Base-by-base conservation (phyloP, 176 grass and related monocot genomes). In the Oryza australiensis region DNA sequence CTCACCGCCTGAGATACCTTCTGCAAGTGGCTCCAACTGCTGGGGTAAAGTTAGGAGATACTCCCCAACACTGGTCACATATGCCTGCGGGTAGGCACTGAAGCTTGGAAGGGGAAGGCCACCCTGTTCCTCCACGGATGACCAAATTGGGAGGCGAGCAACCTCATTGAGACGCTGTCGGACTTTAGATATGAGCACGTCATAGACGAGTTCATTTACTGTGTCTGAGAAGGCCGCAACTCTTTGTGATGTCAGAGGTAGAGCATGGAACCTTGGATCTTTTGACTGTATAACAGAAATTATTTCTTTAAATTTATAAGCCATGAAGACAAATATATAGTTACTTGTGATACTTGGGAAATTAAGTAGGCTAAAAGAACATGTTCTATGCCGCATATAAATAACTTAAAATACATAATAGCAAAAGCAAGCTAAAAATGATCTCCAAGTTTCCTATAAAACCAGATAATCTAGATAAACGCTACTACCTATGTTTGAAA, bases 21-120 rank as follows among this genome's bases (percentile, higher is more conserved):
- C 97, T 64, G 91, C 87, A 6, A 99, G 85, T 72, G 97, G 97
- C 82, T 99, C 97, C 73, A 99, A 69, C 68, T 99, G 97, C 51
- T 99, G 93, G 4, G 97, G 93, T 66, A 99, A 90, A 85, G 97
- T 99, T 72, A 99, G 93, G 62, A 99, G 91, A 90, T 99, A 99
- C 85, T 99, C 97, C 26, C 91, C 93, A 38, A 99, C 89, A 57
- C 87, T 94, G 27, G 93, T 99, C 41, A 99, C 91, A 43, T 99
- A 96, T 40, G 93, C 80, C 82, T 99, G 93, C 13, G 93, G 97
- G 70, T 99, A 99, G 26, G 97, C 97, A 18, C 97, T 99, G 78
- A 99, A 99, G 85, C 87, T 99, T 82, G 93, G 97, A 79, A 99
- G 87, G 65, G 97, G 93, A 80, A 93, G 93, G 62, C 82, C 85